Evolutionary conservation across 2,329 filamentous ascomycete species (phyloP), one percentile per base, ranked within the genome.

Genomic region (Zasmidium citrigriseum): DNA sequence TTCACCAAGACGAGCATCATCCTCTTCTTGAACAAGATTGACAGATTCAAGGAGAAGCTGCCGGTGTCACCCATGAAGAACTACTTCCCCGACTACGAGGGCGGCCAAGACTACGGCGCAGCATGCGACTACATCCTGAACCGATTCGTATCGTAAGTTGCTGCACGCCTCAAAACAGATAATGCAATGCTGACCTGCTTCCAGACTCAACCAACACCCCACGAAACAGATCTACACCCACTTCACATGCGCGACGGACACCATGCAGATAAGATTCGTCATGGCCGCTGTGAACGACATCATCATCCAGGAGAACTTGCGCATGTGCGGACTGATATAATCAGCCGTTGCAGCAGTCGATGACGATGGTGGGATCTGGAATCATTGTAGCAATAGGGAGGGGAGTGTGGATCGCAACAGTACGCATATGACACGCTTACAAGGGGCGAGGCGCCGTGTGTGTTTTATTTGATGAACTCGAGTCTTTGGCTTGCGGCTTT

Each of bases 261-360:
- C 95, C 27, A 97, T 95, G 72, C 95, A 99, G 78, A 99, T 99
- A 71, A 89, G 95, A 73, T 98, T 99, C 83, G 95, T 99, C 79
- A 99, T 99, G 95, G 93, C 93, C 62, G 95, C 95, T 68, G 95
- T 99, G 73, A 99, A 99, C 80, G 95, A 99, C 80, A 99, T 99
- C 77, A 99, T 99, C 80, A 99, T 99, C 77, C 95, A 99, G 82
- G 95, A 98, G 81, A 99, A 99, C 81, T 87, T 99, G 66, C 89
- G 95, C 77, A 85, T 96, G 77, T 97, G 93, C 79, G 93, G 93
- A 84, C 83, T 98, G 77, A 97, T 98, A 85, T 97, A 89, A 67
- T 60, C 62, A 52, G 54, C 59, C 55, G 41, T 41, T 24, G 14
- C 34, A 41, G 34, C 18, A n/a, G 34, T 41, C 14, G 34, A 41